Percentiles rank a stretch among this genome's conserved stretches.
Evolutionary conservation across 257 asterid genomes (phyloP).

Genomic region (Solanum pinnatisectum): DNA sequence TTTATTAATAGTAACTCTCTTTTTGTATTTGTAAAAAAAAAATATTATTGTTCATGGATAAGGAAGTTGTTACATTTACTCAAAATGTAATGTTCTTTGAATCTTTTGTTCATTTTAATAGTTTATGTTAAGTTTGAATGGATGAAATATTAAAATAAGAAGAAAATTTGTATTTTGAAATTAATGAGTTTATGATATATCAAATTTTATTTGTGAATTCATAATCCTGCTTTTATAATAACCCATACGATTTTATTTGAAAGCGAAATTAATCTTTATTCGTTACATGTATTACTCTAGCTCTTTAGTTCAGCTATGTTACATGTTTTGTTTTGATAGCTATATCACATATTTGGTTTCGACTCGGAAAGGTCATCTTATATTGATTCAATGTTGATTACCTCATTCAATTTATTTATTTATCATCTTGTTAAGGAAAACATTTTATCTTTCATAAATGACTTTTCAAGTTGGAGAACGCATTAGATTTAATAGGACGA

Average conservation of each 20-base stretch:
- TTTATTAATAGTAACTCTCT: neutral
- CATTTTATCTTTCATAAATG: too few species aligned
- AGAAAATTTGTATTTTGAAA: neutral
- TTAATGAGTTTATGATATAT: neutral
- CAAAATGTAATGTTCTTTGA: neutral
- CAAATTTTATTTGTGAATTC: neutral
- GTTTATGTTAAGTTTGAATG: neutral
- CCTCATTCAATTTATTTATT: too few species aligned
- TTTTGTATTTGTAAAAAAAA: neutral
- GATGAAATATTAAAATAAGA: neutral
- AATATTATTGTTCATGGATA: neutral
- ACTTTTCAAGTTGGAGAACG: too few species aligned
- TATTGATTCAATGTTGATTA: too few species aligned
- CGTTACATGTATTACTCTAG: too few species aligned
- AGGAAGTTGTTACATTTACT: conserved; percentile 5
- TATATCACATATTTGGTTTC: too few species aligned
- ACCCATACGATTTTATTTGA: neutral
- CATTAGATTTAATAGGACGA: too few species aligned
- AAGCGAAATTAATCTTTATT: too few species aligned
- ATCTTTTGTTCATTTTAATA: neutral
- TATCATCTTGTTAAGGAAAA: too few species aligned
- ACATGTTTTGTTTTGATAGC: too few species aligned
- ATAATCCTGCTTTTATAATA: neutral
- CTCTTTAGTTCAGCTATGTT: too few species aligned
- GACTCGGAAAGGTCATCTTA: too few species aligned